phyloP scores from a whole-genome alignment of 495 filamentous ascomycete genomes.

The Daldinia vernicosa region DNA sequence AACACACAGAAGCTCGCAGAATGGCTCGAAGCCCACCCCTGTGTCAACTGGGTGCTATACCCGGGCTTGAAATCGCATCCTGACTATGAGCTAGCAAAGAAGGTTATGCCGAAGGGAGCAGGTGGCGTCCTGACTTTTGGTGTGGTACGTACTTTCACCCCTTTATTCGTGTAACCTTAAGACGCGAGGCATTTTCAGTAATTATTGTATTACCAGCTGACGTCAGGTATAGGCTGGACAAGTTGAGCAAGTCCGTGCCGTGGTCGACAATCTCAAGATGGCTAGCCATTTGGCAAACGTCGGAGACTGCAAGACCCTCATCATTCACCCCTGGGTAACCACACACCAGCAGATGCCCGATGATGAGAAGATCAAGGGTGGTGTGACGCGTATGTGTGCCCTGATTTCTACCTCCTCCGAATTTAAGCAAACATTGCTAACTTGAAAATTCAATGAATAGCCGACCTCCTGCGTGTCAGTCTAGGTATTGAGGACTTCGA shows the following conservation, averaged over 20 bases:
- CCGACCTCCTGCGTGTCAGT: conserved; percentile 52
- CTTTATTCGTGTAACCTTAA: conserved; percentile 61
- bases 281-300: conserved; percentile 53
- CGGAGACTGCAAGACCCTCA: conserved; percentile 55
- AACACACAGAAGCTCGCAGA: conserved; percentile 53
- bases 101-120: conserved; percentile 48
- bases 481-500: conserved; percentile 54
- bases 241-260: conserved; percentile 53
- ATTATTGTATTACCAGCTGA: conserved; percentile 35
- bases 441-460: conserved; percentile 14
- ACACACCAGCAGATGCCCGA: conserved; percentile 56
- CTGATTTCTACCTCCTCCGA: not conserved
- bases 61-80: conserved; percentile 52
- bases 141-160: conserved; percentile 39
- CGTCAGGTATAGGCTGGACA: conserved; percentile 44
- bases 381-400: conserved; percentile 50
- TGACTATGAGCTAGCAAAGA: conserved; percentile 50
- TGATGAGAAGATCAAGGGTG: conserved; percentile 55
- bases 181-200: conserved; percentile 64
- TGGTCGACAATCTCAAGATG: conserved; percentile 56
- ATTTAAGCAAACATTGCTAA: conserved; percentile 2
- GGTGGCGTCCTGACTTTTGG: conserved; percentile 55
- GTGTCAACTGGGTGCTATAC: conserved; percentile 53
- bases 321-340: conserved; percentile 55
- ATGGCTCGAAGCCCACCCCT: conserved; percentile 51